Percentiles rank a stretch among this genome's conserved stretches.
phyloP scores from a whole-genome alignment of 139 green algal genomes.

The Limnomonas spitsbergensis region DNA sequence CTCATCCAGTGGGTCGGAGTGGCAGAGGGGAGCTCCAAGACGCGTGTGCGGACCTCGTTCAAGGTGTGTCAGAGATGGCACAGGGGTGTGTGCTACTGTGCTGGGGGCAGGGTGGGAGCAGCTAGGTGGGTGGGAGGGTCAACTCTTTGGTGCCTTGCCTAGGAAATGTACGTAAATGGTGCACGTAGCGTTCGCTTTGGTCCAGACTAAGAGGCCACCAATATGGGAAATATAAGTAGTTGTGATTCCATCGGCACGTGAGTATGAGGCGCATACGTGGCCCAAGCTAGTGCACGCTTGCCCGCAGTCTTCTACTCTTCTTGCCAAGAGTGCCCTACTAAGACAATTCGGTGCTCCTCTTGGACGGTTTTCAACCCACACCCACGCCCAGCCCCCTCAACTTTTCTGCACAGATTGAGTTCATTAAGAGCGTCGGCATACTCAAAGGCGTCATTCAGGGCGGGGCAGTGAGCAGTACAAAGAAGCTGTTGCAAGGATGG shows the following conservation, averaged over 20 bases:
- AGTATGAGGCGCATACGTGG: too few relatives aligned
- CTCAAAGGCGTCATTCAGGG: constrained; percentile 18
- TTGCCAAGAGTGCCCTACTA: background rate
- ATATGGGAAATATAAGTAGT: background rate
- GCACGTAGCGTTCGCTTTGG: background rate
- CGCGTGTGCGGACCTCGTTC: background rate
- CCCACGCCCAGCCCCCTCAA: background rate
- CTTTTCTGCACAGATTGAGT: constrained; percentile 9
- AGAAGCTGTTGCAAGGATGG: background rate
- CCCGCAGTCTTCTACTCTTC: background rate
- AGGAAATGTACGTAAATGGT: background rate
- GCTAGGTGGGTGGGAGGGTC: background rate
- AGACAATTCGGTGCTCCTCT: background rate
- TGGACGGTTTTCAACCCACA: background rate
- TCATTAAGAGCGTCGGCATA: constrained; percentile 22
- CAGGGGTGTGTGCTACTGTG: background rate
- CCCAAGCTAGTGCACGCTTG: too few relatives aligned
- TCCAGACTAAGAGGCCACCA: background rate
- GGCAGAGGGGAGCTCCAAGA: background rate
- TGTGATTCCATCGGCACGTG: too few relatives aligned
- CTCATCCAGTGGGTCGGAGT: constrained; percentile 9
- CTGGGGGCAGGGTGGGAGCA: background rate
- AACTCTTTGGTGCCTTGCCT: background rate
- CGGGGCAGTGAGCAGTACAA: constrained; percentile 5
- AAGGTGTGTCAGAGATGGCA: background rate